phyloP scores from a whole-genome alignment of 306 rosid genomes.

The Myrica gale region DNA sequence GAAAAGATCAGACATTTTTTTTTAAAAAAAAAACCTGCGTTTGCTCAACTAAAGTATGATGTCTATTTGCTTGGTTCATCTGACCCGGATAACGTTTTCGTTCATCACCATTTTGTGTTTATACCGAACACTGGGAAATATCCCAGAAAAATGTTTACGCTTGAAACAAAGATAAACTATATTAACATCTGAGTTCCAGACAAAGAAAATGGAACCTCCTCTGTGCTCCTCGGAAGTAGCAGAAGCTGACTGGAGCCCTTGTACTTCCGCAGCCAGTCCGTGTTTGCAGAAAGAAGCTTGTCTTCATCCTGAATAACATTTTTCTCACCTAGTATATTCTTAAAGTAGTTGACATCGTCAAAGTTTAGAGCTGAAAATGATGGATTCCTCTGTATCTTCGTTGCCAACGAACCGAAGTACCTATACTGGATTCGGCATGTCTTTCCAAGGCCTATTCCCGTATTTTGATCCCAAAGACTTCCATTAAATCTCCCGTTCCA shows the following conservation, averaged over 20 bases:
- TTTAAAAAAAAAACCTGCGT: too few relatives aligned
- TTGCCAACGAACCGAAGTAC: constrained; percentile 44
- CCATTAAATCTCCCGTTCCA: constrained; percentile 15
- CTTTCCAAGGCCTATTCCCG: constrained; percentile 28
- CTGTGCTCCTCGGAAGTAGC: constrained; percentile 68
- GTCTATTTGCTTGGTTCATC: too few relatives aligned
- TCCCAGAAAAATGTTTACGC: too few relatives aligned
- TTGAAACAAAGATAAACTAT: too few relatives aligned
- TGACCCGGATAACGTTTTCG: too few relatives aligned
- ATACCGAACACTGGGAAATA: too few relatives aligned
- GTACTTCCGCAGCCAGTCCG: constrained; percentile 87
- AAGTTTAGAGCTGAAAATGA: constrained; percentile 58
- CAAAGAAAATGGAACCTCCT: constrained; percentile 56
- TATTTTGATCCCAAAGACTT: background rate
- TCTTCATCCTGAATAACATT: constrained; percentile 81
- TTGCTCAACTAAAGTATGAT: too few relatives aligned
- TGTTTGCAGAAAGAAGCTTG: constrained; percentile 61
- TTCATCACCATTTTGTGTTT: too few relatives aligned
- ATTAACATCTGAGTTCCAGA: background rate
- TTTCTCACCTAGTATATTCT: constrained; percentile 67
- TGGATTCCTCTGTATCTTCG: constrained; percentile 50
- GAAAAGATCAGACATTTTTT: too few relatives aligned
- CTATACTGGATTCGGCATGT: constrained; percentile 30
- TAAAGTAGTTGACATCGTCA: constrained; percentile 63
- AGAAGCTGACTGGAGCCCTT: constrained; percentile 80